Evolutionary conservation across 2,329 filamentous ascomycete species (phyloP).

Genomic region (Xylariaceae sp.): DNA sequence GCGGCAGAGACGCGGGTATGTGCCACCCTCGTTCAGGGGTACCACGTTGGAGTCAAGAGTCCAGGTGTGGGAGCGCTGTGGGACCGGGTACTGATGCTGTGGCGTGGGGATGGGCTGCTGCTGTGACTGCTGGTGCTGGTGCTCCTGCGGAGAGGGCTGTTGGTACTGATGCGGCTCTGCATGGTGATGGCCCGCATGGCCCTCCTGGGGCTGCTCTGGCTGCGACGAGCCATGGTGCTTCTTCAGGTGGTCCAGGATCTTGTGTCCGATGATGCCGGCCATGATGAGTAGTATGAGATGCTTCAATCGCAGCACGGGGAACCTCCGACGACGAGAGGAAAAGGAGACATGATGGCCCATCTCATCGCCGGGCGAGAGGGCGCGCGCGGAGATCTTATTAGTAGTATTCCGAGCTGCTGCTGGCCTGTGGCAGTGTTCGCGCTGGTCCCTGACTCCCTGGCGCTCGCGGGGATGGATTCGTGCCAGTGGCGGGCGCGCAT

Average conservation of each 20-base stretch:
- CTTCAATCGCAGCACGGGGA: slow-evolving; percentile 5
- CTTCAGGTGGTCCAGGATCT: slow-evolving; percentile 11
- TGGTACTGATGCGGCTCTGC: neutral
- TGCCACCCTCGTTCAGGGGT: slow-evolving; percentile 36
- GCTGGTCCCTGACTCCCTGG: too few species aligned
- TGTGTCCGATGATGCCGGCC: slow-evolving; percentile 18
- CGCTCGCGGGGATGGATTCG: too few species aligned
- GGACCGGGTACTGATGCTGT: slow-evolving; percentile 1
- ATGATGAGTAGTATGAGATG: slow-evolving; percentile 13
- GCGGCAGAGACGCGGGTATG: slow-evolving; percentile 43
- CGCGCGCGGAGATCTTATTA: too few species aligned
- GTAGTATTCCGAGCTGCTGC: too few species aligned
- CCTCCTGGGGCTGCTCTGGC: too few species aligned
- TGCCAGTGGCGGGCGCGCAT: neutral
- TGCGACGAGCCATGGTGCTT: slow-evolving; percentile 3
- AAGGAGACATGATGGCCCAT: slow-evolving; percentile 13
- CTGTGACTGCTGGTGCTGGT: slow-evolving; percentile 1
- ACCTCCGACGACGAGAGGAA: neutral
- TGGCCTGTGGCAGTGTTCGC: too few species aligned
- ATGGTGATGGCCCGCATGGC: neutral
- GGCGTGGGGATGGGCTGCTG: neutral
- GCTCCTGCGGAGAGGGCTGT: neutral
- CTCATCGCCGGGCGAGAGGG: slow-evolving; percentile 2
- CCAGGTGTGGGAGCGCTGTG: slow-evolving; percentile 15
- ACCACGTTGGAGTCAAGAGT: slow-evolving; percentile 39